Conservation (phyloP, 1,284 basidiomycete genomes). For the Hymenochaete sp. region DNA sequence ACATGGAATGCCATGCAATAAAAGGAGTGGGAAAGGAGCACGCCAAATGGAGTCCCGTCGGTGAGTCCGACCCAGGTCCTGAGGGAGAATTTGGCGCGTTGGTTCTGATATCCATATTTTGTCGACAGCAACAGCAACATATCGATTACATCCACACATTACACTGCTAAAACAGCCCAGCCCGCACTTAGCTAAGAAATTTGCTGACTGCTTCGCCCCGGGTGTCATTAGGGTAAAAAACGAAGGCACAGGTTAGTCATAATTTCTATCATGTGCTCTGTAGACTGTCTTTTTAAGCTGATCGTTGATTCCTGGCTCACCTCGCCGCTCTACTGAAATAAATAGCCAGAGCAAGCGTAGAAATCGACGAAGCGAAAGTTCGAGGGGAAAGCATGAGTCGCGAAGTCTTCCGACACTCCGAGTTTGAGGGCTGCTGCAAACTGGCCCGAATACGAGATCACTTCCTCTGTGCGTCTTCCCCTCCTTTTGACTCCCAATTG, state of each 20-base stretch:
- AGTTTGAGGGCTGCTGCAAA: slow-evolving; percentile 82
- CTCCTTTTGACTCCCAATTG: neutral
- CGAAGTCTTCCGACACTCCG: slow-evolving; percentile 87
- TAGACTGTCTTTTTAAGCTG: neutral
- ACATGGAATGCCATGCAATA: slow-evolving; percentile 86
- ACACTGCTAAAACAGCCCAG: slow-evolving; percentile 41
- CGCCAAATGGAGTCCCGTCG: slow-evolving; percentile 96
- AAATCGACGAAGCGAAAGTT: slow-evolving; percentile 55
- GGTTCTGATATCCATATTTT: slow-evolving; percentile 5
- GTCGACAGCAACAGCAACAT: slow-evolving; percentile 79
- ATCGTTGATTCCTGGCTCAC: slow-evolving; percentile 1
- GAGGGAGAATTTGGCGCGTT: neutral
- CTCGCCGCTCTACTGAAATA: neutral
- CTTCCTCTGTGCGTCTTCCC: slow-evolving; percentile 71
- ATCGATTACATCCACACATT: slow-evolving; percentile 87
- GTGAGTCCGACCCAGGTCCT: slow-evolving; percentile 42
- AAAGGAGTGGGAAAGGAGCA: slow-evolving; percentile 97
- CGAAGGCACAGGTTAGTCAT: slow-evolving; percentile 31
- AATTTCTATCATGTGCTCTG: neutral
- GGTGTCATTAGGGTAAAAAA: slow-evolving; percentile 75
- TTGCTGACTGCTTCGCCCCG: slow-evolving; percentile 81
- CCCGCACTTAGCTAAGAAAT: slow-evolving; percentile 63
- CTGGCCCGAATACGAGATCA: slow-evolving; percentile 85
- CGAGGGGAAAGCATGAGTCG: slow-evolving; percentile 88
- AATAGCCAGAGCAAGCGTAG: slow-evolving; percentile 35